Base-by-base conservation (phyloP, 805 yeast genomes). In the Lachancea meyersii region DNA sequence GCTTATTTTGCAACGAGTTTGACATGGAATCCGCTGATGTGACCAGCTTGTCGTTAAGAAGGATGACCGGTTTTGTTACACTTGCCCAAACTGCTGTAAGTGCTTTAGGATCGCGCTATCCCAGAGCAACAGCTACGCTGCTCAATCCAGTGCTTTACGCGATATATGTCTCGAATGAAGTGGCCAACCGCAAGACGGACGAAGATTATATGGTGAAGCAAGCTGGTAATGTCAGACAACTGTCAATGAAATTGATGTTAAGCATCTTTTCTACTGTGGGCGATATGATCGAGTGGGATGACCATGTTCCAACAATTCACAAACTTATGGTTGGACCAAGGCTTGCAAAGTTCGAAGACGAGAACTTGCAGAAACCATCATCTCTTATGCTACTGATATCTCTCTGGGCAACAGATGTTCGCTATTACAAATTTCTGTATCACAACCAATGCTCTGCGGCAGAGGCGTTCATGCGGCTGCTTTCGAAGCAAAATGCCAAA, bases 351-450 rank as follows among this genome's bases (percentile, higher is more conserved):
- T 91, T 91, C 61, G 82, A 82, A 3, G 72, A 66, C 31, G 95
- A 84, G 53, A 93, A 91, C 58, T 67, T 82, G 24, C 94, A 87
- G 56, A 87, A 83, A 53, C 81, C 91, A 0, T 87, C 97, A 0
- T 74, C 95, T 0, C 58, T 91, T 34, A 65, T 89, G 76, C 76
- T 70, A 43, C 57, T 87, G 8, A 73, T 91, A 53, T 62, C 77
- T 5, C 65, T 73, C 7, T 75, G 95, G 79, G 67, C 83, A 38
- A 57, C 69, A 4, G 58, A 64, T 24, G 65, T 68, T 4, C 65
- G 67, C 18, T 68, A 81, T 30, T 64, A 71, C 36, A 68, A 69
- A 11, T 76, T 82, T 45, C 61, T 86, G 34, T 71, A 71, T 43
- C 62, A 70, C 42, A 83, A 84, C 48, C 73, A 81, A 35, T 69